Evolutionary conservation across 2,329 filamentous ascomycete species (phyloP).

Genomic region (Akanthomyces lecanii): DNA sequence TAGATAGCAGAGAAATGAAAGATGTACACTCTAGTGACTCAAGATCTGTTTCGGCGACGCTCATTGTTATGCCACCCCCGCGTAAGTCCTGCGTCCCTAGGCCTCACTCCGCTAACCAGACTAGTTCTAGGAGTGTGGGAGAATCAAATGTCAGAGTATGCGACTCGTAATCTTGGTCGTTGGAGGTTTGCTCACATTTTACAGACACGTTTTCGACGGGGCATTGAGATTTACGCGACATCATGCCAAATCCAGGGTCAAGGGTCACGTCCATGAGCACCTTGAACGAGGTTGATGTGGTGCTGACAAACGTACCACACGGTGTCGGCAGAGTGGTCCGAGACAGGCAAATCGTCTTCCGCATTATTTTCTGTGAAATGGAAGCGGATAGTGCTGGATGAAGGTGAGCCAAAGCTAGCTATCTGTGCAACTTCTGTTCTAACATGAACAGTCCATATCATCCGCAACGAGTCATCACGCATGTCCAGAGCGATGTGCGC

Average conservation of each 20-base stretch:
- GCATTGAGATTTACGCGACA: not conserved
- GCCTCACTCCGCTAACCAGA: not conserved
- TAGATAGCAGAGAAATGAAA: not conserved
- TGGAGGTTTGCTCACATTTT: not conserved
- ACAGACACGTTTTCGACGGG: not conserved
- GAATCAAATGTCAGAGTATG: not conserved
- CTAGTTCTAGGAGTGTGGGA: not conserved
- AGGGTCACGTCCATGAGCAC: not conserved
- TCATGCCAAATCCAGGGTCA: not conserved
- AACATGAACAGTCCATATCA: slow-evolving; percentile 34
- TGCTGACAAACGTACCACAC: slow-evolving; percentile 41
- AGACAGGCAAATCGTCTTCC: not conserved
- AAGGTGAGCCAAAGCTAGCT: slow-evolving; percentile 6
- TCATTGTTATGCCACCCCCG: not conserved
- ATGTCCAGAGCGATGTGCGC: slow-evolving; percentile 35
- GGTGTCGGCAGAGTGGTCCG: slow-evolving; percentile 33
- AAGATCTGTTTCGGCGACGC: not conserved
- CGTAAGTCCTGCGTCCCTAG: not conserved
- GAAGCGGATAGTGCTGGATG: slow-evolving; percentile 24
- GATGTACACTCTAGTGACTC: too few relatives aligned
- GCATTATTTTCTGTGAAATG: slow-evolving; percentile 33
- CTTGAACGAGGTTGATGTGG: slow-evolving; percentile 20
- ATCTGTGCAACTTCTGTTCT: not conserved
- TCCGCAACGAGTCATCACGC: slow-evolving; percentile 32
- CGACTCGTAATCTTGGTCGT: too few relatives aligned